phyloP scores from a whole-genome alignment of 2,329 filamentous ascomycete genomes.

The Nemania sp. region DNA sequence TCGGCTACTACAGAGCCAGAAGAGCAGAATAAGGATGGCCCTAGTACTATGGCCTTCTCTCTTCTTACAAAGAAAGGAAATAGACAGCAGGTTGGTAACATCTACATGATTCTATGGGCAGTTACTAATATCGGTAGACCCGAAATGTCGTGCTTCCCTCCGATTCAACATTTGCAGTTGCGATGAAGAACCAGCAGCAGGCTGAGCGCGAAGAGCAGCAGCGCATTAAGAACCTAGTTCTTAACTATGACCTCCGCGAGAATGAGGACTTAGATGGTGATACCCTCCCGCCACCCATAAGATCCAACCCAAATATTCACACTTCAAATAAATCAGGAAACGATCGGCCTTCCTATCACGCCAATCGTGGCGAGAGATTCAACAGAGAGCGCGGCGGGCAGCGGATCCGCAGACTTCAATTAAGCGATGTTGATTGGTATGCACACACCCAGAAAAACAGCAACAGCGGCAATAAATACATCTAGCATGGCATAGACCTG shows the following conservation, averaged over 20 bases:
- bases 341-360: conserved; percentile 55
- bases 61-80: conserved; percentile 95
- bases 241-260: conserved; percentile 93
- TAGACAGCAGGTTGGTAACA: conserved; percentile 74
- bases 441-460: conserved; percentile 37
- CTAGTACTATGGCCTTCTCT: conserved; percentile 93
- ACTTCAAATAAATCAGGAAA: conserved; percentile 48
- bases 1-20: conserved; percentile 41
- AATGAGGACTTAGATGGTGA: conserved; percentile 80
- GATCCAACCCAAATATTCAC: conserved; percentile 56
- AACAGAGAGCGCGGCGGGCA: conserved; percentile 72
- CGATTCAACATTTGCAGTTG: conserved; percentile 91
- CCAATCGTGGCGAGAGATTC: conserved; percentile 59
- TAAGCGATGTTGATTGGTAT: conserved; percentile 98
- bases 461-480: conserved; percentile 6
- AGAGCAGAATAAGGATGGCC: conserved; percentile 42
- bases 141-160: conserved; percentile 87
- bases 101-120: not conserved
- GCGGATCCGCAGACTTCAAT: conserved; percentile 84
- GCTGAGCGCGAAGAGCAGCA: conserved; percentile 96
- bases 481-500: conserved; percentile 13
- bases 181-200: conserved; percentile 94
- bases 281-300: conserved; percentile 48
- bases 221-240: conserved; percentile 94
- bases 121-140: conserved; percentile 60